These are phyloP conservation scores for Xylariaceae sp. DNA, from an alignment of 2,329 filamentous ascomycete genomes.

Conservation along the genomic window DNA sequence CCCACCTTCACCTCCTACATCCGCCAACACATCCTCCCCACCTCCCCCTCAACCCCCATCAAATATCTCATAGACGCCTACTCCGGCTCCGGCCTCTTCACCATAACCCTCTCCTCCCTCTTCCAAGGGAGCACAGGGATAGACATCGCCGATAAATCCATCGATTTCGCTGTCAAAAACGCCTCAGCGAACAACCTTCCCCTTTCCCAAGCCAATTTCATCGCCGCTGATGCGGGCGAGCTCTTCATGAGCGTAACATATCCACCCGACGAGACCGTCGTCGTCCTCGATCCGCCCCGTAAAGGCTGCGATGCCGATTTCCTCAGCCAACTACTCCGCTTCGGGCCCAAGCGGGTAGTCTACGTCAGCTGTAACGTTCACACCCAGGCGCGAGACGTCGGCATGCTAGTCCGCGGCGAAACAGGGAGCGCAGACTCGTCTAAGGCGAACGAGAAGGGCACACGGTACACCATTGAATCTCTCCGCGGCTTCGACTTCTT, in stretches of 20 bases:
- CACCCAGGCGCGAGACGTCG: conserved; percentile 90
- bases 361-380: conserved; percentile 99
- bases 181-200: conserved; percentile 69
- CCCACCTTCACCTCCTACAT: conserved; percentile 82
- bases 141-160: conserved; percentile 76
- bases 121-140: conserved; percentile 85
- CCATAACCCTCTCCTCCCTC: conserved; percentile 78
- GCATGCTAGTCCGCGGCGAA: conserved; percentile 72
- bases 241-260: conserved; percentile 74
- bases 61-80: conserved; percentile 93
- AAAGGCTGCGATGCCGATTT: conserved; percentile 91
- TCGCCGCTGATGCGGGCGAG: conserved; percentile 78
- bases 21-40: conserved; percentile 66
- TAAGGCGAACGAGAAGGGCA: conserved; percentile 29
- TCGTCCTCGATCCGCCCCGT: conserved; percentile 94
- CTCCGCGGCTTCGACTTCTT: conserved; percentile 95
- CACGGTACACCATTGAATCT: conserved; percentile 79
- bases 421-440: conserved; percentile 33
- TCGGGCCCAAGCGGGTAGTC: conserved; percentile 71
- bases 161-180: conserved; percentile 72
- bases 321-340: conserved; percentile 70
- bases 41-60: conserved; percentile 29
- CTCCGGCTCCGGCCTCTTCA: conserved; percentile 95
- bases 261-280: conserved; percentile 73
- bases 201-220: conserved; percentile 67